Percentiles rank a stretch among this genome's conserved stretches.
Conservation (phyloP, 441 rosid genomes). For the Populus hybrid region DNA sequence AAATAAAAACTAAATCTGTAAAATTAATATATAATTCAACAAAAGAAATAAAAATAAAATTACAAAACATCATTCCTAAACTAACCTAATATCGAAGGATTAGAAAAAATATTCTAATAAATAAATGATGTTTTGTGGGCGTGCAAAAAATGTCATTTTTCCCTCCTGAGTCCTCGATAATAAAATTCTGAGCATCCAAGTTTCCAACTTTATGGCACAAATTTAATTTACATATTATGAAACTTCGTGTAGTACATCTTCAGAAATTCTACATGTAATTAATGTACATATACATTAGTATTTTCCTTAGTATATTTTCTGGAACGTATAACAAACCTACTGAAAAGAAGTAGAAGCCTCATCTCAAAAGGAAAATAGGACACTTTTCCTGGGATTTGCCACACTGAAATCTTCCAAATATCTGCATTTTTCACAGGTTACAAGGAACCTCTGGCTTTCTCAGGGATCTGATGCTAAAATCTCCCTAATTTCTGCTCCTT, state of each 20-base stretch:
- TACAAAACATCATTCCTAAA: too few relatives aligned
- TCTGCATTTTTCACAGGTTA: background rate
- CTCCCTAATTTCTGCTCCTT: background rate
- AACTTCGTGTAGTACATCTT: background rate
- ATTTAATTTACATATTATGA: too few relatives aligned
- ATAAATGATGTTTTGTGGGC: background rate
- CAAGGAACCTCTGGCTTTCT: background rate
- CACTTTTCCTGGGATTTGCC: background rate
- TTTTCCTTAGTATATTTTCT: background rate
- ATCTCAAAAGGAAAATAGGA: background rate
- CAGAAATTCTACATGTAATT: background rate
- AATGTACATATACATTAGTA: conserved; percentile 4
- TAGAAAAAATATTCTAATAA: too few relatives aligned
- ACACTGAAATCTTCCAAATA: background rate
- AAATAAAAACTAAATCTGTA: too few relatives aligned
- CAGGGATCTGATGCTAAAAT: conserved; percentile 6
- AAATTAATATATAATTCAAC: too few relatives aligned
- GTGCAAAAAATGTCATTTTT: background rate
- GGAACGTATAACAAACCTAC: background rate
- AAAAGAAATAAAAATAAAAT: too few relatives aligned
- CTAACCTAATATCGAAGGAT: too few relatives aligned
- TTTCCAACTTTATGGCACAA: background rate
- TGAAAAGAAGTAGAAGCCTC: background rate
- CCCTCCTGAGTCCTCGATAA: too few relatives aligned
- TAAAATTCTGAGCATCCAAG: background rate